Evolutionary conservation across 768 basidiomycete genomes (phyloP).

Genomic region (Hortiboletus flavorubellus): DNA sequence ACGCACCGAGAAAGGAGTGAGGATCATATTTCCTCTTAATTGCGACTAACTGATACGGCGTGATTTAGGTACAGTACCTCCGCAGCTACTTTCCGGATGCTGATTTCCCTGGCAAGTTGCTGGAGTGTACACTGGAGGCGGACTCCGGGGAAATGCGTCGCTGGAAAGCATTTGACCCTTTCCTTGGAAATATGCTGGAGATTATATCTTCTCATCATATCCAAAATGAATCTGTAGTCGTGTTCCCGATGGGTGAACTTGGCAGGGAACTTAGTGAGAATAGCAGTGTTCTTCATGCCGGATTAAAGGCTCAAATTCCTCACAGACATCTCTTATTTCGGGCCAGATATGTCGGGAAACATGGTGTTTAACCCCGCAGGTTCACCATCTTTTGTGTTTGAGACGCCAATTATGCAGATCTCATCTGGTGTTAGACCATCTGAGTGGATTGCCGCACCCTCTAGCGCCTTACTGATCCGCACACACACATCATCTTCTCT

Average conservation of each 20-base stretch:
- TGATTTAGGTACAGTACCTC: constrained; percentile 62
- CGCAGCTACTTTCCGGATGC: constrained; percentile 69
- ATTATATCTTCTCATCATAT: constrained; percentile 31
- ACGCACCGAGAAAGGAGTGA: constrained; percentile 65
- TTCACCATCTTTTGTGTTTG: constrained; percentile 44
- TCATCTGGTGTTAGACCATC: constrained; percentile 30
- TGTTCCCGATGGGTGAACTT: constrained; percentile 65
- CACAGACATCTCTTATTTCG: constrained; percentile 50
- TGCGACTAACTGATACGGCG: not conserved
- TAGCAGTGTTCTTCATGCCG: not conserved
- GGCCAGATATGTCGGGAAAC: constrained; percentile 16
- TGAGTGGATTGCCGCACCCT: constrained; percentile 11
- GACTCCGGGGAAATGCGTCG: constrained; percentile 38
- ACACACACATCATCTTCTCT: constrained; percentile 45
- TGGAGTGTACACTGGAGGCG: constrained; percentile 51
- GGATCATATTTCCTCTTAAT: constrained; percentile 10
- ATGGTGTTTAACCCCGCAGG: constrained; percentile 34
- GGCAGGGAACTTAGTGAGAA: constrained; percentile 58
- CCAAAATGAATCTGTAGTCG: constrained; percentile 34
- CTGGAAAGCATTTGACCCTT: constrained; percentile 53
- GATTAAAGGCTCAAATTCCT: constrained; percentile 3
- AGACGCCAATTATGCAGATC: constrained; percentile 70
- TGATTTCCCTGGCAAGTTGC: constrained; percentile 66
- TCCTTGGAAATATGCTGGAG: constrained; percentile 52
- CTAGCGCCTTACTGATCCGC: constrained; percentile 37